phyloP scores from a whole-genome alignment of 805 yeast genomes.

The Ogataea ganodermae region DNA sequence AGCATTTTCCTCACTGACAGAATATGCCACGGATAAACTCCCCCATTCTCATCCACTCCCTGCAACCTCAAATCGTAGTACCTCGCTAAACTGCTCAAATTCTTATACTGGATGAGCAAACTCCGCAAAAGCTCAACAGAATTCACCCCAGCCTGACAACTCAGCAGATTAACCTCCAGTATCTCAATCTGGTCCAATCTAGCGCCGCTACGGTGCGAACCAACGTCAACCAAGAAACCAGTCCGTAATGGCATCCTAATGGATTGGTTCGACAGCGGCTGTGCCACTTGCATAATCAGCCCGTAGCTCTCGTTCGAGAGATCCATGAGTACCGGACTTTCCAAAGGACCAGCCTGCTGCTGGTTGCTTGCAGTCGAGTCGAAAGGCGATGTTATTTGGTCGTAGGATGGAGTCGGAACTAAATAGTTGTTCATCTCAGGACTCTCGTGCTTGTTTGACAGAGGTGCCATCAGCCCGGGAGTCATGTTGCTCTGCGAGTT shows the following conservation, averaged over 20 bases:
- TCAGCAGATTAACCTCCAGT: constrained; percentile 66
- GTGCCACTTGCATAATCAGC: constrained; percentile 56
- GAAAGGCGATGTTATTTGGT: constrained; percentile 28
- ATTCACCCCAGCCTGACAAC: constrained; percentile 71
- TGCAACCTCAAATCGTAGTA: constrained; percentile 32
- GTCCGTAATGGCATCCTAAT: constrained; percentile 69
- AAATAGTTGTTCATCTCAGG: constrained; percentile 27
- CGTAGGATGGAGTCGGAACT: constrained; percentile 33
- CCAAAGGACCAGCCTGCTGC: not conserved
- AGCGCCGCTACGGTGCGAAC: not conserved
- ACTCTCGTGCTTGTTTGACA: constrained; percentile 26
- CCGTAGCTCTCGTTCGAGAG: constrained; percentile 55
- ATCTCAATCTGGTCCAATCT: constrained; percentile 25
- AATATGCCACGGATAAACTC: constrained; percentile 72
- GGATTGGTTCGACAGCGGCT: constrained; percentile 70
- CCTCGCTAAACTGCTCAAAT: constrained; percentile 43
- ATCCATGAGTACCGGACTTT: constrained; percentile 43
- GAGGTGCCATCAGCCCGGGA: constrained; percentile 13
- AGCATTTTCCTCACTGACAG: constrained; percentile 64
- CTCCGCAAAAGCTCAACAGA: constrained; percentile 55
- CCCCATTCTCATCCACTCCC: constrained; percentile 27
- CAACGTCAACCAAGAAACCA: constrained; percentile 58
- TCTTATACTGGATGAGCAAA: constrained; percentile 61
- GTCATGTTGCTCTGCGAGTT: constrained; percentile 28
- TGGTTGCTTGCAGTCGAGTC: constrained; percentile 18